Evolutionary conservation across 1,284 basidiomycete genomes (phyloP).

Genomic region (Omphalotus olearius): DNA sequence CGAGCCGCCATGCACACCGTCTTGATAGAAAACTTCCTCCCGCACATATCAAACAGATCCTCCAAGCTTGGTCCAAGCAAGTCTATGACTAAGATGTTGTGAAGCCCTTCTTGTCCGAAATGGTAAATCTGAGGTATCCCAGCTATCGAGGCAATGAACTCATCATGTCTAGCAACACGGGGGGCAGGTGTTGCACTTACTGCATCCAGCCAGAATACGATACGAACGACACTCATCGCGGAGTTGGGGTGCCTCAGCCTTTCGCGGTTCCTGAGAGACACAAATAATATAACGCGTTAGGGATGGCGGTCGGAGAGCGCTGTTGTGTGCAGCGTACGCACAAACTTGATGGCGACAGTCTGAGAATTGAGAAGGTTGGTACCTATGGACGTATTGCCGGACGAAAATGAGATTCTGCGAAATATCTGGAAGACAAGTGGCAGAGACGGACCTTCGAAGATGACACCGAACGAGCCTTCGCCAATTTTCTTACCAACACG

Average conservation of each 20-base stretch:
- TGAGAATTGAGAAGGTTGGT: slow-evolving; percentile 94
- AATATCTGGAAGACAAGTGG: slow-evolving; percentile 3
- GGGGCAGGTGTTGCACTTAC: slow-evolving; percentile 48
- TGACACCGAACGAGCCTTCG: slow-evolving; percentile 92
- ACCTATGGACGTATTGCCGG: slow-evolving; percentile 40
- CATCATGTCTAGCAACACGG: slow-evolving; percentile 10
- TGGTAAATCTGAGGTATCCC: slow-evolving; percentile 96
- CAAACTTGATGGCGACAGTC: slow-evolving; percentile 98
- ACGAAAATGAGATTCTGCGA: slow-evolving; percentile 9
- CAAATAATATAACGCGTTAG: slow-evolving; percentile 7
- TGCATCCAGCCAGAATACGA: slow-evolving; percentile 89
- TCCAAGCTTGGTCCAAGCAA: slow-evolving; percentile 90
- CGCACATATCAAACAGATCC: slow-evolving; percentile 96
- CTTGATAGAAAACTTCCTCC: slow-evolving; percentile 91
- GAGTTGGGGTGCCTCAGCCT: slow-evolving; percentile 94
- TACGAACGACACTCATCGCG: slow-evolving; percentile 97
- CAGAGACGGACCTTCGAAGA: slow-evolving; percentile 77
- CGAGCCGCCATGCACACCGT: slow-evolving; percentile 96
- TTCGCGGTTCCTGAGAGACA: slow-evolving; percentile 77
- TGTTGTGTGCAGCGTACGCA: slow-evolving; percentile 39
- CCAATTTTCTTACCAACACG: slow-evolving; percentile 83
- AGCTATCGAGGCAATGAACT: slow-evolving; percentile 38
- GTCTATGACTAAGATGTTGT: slow-evolving; percentile 97
- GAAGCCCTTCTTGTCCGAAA: slow-evolving; percentile 96
- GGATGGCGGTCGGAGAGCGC: slow-evolving; percentile 13